Percentiles rank a stretch among this genome's conserved stretches.
These are phyloP conservation scores for Ilex paraguariensis DNA, from an alignment of 305 asterid genomes.

Conservation along the genomic window DNA sequence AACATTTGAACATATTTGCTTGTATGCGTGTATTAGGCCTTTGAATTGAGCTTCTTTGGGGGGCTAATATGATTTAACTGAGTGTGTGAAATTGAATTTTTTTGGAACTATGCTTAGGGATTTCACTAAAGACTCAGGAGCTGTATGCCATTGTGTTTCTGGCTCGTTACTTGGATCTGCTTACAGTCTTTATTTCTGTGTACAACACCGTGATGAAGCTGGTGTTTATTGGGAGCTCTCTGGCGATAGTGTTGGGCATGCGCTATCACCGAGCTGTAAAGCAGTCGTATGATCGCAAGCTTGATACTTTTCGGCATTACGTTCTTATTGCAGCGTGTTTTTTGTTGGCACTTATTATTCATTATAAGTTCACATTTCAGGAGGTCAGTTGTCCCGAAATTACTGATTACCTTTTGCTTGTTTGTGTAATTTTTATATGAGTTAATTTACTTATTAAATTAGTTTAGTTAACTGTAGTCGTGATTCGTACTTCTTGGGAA, in stretches of 20 bases:
- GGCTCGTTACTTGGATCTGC: slow-evolving; percentile 82
- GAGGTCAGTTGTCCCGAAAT: slow-evolving; percentile 44
- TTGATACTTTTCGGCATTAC: slow-evolving; percentile 76
- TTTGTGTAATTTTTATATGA: too few species aligned
- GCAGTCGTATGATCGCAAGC: slow-evolving; percentile 77
- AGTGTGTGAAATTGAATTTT: background rate
- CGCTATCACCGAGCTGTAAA: slow-evolving; percentile 54
- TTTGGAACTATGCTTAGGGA: slow-evolving; percentile 13
- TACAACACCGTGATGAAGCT: slow-evolving; percentile 77
- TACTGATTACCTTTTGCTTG: too few species aligned
- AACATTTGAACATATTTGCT: too few species aligned
- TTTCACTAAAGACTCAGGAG: slow-evolving; percentile 93
- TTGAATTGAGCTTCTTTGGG: too few species aligned
- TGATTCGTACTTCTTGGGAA: too few species aligned
- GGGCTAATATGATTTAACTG: background rate
- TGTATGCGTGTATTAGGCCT: too few species aligned
- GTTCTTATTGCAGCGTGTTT: slow-evolving; percentile 45
- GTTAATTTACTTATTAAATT: too few species aligned
- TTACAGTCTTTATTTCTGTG: slow-evolving; percentile 67
- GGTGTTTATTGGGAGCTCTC: slow-evolving; percentile 78
- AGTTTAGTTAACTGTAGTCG: too few species aligned
- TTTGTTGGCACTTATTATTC: slow-evolving; percentile 54
- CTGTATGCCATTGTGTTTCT: slow-evolving; percentile 72
- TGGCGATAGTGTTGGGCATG: slow-evolving; percentile 85
- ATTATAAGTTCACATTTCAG: slow-evolving; percentile 60